These are phyloP conservation scores for Ochromonas danica DNA, from an alignment of 108 stramenopile species.

Conservation along the genomic window DNA sequence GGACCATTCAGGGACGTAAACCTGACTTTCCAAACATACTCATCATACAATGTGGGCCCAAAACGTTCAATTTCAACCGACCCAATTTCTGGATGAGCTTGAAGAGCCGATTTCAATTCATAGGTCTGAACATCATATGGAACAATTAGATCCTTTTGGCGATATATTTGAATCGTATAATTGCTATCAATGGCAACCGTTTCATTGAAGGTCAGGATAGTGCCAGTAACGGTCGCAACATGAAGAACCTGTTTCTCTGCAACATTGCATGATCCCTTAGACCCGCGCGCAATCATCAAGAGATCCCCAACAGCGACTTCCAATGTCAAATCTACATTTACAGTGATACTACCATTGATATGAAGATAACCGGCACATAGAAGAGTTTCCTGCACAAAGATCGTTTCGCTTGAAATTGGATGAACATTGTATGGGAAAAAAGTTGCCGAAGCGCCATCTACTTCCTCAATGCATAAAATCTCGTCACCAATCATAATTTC, in stretches of 20 bases:
- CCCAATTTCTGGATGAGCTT: slow-evolving; percentile 19
- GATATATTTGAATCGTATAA: not conserved
- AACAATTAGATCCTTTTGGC: slow-evolving; percentile 26
- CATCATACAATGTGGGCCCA: not conserved
- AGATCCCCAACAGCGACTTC: slow-evolving; percentile 3
- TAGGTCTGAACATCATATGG: not conserved
- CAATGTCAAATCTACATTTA: not conserved
- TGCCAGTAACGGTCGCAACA: not conserved
- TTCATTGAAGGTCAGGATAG: not conserved
- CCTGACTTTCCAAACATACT: not conserved
- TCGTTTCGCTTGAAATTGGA: not conserved
- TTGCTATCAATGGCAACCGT: too few relatives aligned
- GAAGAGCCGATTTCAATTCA: not conserved
- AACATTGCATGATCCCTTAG: not conserved
- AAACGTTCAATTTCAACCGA: not conserved
- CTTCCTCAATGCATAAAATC: slow-evolving; percentile 1
- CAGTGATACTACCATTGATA: not conserved
- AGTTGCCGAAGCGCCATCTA: not conserved
- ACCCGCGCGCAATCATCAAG: not conserved
- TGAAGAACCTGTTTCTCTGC: not conserved
- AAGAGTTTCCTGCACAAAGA: slow-evolving; percentile 25
- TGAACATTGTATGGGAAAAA: slow-evolving; percentile 29
- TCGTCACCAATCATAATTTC: slow-evolving; percentile 24
- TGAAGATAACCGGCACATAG: not conserved
- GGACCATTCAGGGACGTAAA: slow-evolving; percentile 14